Evolutionary conservation across 2,329 filamentous ascomycete genomes (phyloP).

Genomic region (Trichoderma brevicompactum): DNA sequence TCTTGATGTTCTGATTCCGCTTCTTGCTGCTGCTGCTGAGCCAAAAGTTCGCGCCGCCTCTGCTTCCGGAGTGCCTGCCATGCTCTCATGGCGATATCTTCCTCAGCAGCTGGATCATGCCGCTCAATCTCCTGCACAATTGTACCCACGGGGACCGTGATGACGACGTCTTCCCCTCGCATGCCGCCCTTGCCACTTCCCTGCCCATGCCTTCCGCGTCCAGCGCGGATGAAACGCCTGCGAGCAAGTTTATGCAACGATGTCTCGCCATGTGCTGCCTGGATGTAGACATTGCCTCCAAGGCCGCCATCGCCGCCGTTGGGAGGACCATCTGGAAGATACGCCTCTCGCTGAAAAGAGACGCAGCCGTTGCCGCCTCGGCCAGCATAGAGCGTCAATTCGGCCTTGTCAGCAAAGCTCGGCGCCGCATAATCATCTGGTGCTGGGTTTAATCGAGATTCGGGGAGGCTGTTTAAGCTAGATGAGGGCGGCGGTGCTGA

Average conservation of each 20-base stretch:
- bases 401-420: constrained; percentile 85
- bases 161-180: constrained; percentile 82
- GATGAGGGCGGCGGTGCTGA: constrained; percentile 36
- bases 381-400: constrained; percentile 76
- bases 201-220: constrained; percentile 76
- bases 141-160: constrained; percentile 91
- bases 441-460: constrained; percentile 73
- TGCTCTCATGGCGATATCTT: constrained; percentile 48
- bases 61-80: constrained; percentile 43
- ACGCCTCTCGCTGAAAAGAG: constrained; percentile 91
- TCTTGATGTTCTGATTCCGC: constrained; percentile 26
- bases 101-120: constrained; percentile 75
- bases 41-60: constrained; percentile 38
- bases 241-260: constrained; percentile 90
- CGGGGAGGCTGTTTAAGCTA: constrained; percentile 43
- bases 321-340: constrained; percentile 82
- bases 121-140: constrained; percentile 82
- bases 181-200: constrained; percentile 75
- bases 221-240: constrained; percentile 73
- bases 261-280: constrained; percentile 87
- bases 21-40: constrained; percentile 31
- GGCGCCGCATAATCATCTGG: constrained; percentile 84
- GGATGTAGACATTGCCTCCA: constrained; percentile 92
- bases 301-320: constrained; percentile 94
- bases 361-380: constrained; percentile 89